Conservation (phyloP, 768 basidiomycete species). For the Leccinum uliginosum region DNA sequence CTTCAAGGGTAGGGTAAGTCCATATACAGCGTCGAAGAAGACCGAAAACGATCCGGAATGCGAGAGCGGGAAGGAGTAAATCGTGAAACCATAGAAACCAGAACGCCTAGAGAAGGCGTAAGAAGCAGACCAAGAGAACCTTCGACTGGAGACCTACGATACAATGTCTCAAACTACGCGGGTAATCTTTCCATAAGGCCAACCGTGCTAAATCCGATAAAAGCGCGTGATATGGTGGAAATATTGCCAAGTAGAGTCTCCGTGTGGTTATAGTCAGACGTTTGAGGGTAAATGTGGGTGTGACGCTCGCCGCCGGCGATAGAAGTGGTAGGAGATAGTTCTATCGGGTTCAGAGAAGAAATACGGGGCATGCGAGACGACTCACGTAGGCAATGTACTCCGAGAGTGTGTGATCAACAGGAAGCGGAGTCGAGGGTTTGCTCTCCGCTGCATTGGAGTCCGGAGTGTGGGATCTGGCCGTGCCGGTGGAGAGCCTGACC, state of each 20-base stretch:
- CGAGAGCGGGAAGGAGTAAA: constrained; percentile 48
- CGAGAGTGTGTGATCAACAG: constrained; percentile 21
- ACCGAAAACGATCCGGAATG: constrained; percentile 44
- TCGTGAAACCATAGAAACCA: constrained; percentile 65
- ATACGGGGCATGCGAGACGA: constrained; percentile 1
- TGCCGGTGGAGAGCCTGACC: constrained; percentile 35
- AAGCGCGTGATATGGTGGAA: constrained; percentile 48
- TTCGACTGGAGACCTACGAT: constrained; percentile 35
- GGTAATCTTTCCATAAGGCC: constrained; percentile 53
- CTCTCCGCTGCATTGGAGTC: background rate
- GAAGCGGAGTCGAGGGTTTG: background rate
- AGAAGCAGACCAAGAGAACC: constrained; percentile 1
- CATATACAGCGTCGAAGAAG: constrained; percentile 47
- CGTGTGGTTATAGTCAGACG: constrained; percentile 49
- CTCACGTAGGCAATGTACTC: constrained; percentile 26
- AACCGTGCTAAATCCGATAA: constrained; percentile 36
- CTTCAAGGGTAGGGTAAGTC: constrained; percentile 50
- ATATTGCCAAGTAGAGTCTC: constrained; percentile 50
- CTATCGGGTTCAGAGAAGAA: constrained; percentile 20
- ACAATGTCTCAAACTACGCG: constrained; percentile 47
- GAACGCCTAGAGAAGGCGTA: constrained; percentile 39
- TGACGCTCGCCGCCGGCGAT: constrained; percentile 36
- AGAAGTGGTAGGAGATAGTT: constrained; percentile 44
- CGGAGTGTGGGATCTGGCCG: constrained; percentile 13
- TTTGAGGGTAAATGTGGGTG: constrained; percentile 50